phyloP scores from a whole-genome alignment of 208 protist species.

The Acanthamoeba castellanii region DNA sequence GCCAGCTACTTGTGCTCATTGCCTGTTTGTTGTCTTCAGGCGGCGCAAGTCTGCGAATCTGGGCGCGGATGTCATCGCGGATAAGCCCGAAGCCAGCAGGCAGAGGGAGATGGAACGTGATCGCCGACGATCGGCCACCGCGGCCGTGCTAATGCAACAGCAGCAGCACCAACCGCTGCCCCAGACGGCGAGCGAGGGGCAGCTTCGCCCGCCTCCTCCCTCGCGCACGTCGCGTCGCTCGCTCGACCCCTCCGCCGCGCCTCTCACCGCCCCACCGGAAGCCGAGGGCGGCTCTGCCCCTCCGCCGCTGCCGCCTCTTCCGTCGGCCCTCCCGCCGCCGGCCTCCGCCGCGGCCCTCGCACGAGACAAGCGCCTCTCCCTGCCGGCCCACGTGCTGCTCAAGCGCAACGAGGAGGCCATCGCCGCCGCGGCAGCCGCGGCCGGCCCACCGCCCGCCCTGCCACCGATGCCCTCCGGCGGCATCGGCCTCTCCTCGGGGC shows the following conservation, averaged over 20 bases:
- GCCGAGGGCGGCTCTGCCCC: background rate
- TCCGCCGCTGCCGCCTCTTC: background rate
- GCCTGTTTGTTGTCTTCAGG: background rate
- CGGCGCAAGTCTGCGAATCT: conserved; percentile 1
- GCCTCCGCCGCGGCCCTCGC: background rate
- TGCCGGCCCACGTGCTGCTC: background rate
- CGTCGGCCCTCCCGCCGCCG: background rate
- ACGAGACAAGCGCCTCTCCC: background rate
- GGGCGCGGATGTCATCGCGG: background rate
- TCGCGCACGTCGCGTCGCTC: background rate
- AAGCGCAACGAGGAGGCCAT: conserved; percentile 2
- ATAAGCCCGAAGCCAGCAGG: background rate
- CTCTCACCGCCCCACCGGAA: background rate
- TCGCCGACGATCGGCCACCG: background rate
- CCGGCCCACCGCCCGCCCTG: background rate
- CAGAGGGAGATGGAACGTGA: background rate
- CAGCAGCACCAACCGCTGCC: background rate
- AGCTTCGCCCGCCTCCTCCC: background rate
- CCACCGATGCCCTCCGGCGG: background rate
- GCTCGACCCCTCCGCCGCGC: background rate
- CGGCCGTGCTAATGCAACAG: background rate
- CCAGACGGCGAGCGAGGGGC: background rate
- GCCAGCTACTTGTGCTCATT: background rate
- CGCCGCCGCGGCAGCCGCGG: background rate
- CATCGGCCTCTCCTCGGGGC: background rate